These are phyloP conservation scores for Marasmius sp. DNA, from an alignment of 1,284 basidiomycete species.

Conservation along the genomic window DNA sequence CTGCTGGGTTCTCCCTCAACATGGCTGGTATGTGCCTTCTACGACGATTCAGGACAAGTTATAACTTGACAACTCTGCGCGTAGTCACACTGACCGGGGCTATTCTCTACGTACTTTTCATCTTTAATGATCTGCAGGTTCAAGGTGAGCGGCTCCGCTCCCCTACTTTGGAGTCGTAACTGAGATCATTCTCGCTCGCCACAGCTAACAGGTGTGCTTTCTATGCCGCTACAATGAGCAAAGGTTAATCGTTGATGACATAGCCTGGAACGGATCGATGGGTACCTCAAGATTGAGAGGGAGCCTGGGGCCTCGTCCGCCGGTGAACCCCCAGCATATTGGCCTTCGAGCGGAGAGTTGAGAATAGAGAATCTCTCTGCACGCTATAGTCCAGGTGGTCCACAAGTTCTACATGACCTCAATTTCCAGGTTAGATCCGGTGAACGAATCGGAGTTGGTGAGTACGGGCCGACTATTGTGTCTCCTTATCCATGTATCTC, in stretches of 20 bases:
- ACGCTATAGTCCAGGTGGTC: constrained; percentile 41
- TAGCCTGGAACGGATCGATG: constrained; percentile 60
- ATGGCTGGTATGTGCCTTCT: neutral
- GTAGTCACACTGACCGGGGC: neutral
- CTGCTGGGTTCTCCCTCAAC: constrained; percentile 36
- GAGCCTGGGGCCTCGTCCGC: constrained; percentile 41
- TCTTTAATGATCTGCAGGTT: constrained; percentile 48
- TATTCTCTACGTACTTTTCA: neutral
- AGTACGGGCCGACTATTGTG: constrained; percentile 4
- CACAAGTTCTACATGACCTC: constrained; percentile 43
- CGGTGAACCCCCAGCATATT: constrained; percentile 61
- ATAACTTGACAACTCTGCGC: neutral
- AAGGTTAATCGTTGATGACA: neutral
- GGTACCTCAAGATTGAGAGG: constrained; percentile 58
- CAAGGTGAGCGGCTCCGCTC: constrained; percentile 33
- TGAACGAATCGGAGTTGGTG: constrained; percentile 48
- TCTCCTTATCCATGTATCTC: neutral
- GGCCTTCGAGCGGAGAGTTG: constrained; percentile 64
- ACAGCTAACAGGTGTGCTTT: constrained; percentile 17
- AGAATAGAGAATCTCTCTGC: constrained; percentile 51
- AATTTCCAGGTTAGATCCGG: constrained; percentile 46
- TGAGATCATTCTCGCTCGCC: neutral
- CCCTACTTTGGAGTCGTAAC: neutral
- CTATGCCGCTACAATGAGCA: neutral
- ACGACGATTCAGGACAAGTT: neutral